Evolutionary conservation across 2,329 filamentous ascomycete genomes (phyloP).

Genomic region (Apiospora hydei): DNA sequence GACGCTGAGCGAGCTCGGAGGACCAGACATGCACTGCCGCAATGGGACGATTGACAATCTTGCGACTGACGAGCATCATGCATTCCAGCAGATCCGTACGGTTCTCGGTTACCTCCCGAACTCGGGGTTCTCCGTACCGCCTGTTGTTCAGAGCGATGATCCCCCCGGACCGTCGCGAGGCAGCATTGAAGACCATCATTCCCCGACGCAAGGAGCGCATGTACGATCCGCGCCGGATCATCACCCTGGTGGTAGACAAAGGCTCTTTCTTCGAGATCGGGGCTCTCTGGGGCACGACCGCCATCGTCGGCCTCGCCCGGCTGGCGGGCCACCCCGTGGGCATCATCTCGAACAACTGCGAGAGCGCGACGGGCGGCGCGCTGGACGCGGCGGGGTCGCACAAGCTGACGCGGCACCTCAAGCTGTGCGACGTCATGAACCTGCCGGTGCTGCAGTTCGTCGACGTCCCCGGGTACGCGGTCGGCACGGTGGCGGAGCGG

Average conservation of each 20-base stretch:
- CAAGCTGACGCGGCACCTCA: slow-evolving; percentile 66
- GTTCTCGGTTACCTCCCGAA: slow-evolving; percentile 66
- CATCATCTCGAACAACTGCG: slow-evolving; percentile 66
- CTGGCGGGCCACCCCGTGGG: slow-evolving; percentile 64
- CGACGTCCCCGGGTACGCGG: slow-evolving; percentile 68
- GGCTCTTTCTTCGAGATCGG: slow-evolving; percentile 71
- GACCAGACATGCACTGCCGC: slow-evolving; percentile 66
- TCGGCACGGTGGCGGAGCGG: slow-evolving; percentile 68
- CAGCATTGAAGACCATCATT: slow-evolving; percentile 61
- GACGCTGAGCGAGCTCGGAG: slow-evolving; percentile 64
- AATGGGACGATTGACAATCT: slow-evolving; percentile 73
- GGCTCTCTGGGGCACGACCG: slow-evolving; percentile 66
- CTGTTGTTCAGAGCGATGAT: slow-evolving; percentile 54
- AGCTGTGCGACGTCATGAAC: slow-evolving; percentile 71
- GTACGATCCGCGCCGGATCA: slow-evolving; percentile 66
- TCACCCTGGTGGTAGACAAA: slow-evolving; percentile 62
- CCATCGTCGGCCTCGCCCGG: slow-evolving; percentile 66
- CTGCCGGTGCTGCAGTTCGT: slow-evolving; percentile 69
- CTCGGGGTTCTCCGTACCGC: slow-evolving; percentile 61
- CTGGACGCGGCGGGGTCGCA: slow-evolving; percentile 67
- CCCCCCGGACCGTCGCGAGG: slow-evolving; percentile 56
- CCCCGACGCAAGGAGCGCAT: slow-evolving; percentile 64
- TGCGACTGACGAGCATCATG: slow-evolving; percentile 65
- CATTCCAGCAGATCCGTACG: slow-evolving; percentile 65
- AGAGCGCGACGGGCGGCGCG: slow-evolving; percentile 67